These are phyloP conservation scores for Heliamphora exappendiculata DNA, from an alignment of 148 eudicot genomes.

Conservation along the genomic window DNA sequence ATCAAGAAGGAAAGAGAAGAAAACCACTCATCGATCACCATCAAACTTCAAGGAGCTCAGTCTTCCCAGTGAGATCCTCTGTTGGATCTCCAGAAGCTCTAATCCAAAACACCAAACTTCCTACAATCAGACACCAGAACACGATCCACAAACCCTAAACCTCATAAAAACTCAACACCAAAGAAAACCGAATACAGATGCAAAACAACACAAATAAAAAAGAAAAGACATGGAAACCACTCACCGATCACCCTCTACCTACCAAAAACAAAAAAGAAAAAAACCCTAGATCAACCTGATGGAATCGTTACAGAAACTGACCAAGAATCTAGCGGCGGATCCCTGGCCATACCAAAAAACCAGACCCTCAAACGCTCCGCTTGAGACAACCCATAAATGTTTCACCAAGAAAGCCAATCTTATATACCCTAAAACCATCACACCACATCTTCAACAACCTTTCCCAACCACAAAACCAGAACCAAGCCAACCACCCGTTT, in stretches of 20 bases:
- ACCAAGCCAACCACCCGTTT: not conserved
- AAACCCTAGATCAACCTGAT: no score
- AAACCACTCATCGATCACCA: no score
- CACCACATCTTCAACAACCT: not conserved
- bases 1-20: no score
- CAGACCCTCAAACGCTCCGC: not conserved
- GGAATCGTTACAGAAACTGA: not conserved
- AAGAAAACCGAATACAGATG: no score
- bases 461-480: not conserved
- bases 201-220: no score
- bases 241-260: not conserved
- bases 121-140: no score
- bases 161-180: no score
- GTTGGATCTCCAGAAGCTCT: conserved; percentile 45
- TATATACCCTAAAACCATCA: not conserved
- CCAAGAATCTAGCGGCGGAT: not conserved
- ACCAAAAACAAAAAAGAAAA: not conserved
- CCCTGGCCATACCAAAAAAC: not conserved
- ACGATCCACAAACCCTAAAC: not conserved
- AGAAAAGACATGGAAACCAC: no score
- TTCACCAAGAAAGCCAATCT: not conserved
- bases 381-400: not conserved
- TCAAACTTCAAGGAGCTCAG: conserved; percentile 37
- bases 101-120: conserved; percentile 16
- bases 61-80: conserved; percentile 27